Percentiles rank a stretch among this genome's conserved stretches.
Evolutionary conservation across 202 grass and related monocot genomes (phyloP).

Genomic region (Hordeum pubiflorum): DNA sequence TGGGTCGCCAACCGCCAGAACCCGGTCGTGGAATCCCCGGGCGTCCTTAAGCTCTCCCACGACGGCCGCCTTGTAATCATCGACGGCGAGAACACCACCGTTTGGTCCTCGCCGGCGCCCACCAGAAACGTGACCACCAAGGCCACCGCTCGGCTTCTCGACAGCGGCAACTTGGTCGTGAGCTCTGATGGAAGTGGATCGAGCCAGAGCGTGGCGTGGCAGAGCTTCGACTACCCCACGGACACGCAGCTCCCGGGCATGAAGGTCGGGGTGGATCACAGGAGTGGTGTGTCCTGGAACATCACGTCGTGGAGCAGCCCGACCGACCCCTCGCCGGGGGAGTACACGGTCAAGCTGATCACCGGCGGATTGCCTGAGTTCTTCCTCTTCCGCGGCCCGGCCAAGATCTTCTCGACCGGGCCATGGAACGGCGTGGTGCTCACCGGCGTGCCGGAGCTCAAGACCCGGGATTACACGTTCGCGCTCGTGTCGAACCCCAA

Average conservation of each 20-base stretch:
- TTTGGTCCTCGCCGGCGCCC: conserved; percentile 43
- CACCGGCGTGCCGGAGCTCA: conserved; percentile 50
- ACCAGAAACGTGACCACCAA: background rate
- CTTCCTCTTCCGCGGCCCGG: conserved; percentile 17
- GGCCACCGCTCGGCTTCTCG: conserved; percentile 27
- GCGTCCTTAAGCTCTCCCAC: conserved; percentile 24
- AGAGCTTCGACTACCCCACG: conserved; percentile 76
- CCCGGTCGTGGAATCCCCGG: conserved; percentile 21
- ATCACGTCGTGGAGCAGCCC: conserved; percentile 47
- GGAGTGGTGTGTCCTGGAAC: conserved; percentile 27
- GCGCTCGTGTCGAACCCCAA: background rate
- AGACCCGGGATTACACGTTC: conserved; percentile 21
- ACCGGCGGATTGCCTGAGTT: conserved; percentile 28
- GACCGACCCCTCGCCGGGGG: conserved; percentile 38
- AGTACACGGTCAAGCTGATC: conserved; percentile 39
- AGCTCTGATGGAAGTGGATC: background rate
- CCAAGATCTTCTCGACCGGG: conserved; percentile 38
- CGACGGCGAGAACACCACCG: conserved; percentile 9
- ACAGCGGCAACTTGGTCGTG: conserved; percentile 50
- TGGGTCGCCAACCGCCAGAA: conserved; percentile 66
- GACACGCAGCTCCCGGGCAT: conserved; percentile 57
- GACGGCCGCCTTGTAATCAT: conserved; percentile 36
- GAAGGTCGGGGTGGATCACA: conserved; percentile 53
- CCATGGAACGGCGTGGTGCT: conserved; percentile 60
- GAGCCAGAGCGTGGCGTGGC: conserved; percentile 28